Percentiles rank a stretch among this genome's conserved stretches.
These are phyloP conservation scores for Wickerhamiella cacticola DNA, from an alignment of 805 yeast species.

Conservation along the genomic window DNA sequence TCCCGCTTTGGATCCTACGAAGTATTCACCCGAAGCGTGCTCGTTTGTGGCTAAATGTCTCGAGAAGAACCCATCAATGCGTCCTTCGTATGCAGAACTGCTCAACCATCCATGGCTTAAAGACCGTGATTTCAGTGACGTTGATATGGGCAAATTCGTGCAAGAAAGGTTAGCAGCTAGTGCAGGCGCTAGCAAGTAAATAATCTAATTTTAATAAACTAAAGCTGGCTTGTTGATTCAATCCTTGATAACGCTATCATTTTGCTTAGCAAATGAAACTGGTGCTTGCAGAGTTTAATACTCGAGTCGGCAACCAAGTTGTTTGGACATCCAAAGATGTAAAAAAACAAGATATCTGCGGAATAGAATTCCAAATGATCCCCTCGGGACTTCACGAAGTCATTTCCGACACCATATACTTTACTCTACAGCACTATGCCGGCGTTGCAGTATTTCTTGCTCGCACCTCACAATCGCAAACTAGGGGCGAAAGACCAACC, in stretches of 20 bases:
- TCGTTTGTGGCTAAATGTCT: slow-evolving; percentile 61
- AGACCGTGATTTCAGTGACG: slow-evolving; percentile 28
- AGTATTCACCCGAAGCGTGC: slow-evolving; percentile 64
- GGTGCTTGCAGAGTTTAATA: slow-evolving; percentile 43
- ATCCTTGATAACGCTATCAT: too few species aligned
- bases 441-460: slow-evolving; percentile 20
- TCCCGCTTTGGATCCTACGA: slow-evolving; percentile 55
- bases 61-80: slow-evolving; percentile 62
- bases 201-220: neutral
- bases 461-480: neutral
- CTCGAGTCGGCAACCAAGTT: slow-evolving; percentile 38
- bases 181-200: slow-evolving; percentile 3
- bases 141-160: slow-evolving; percentile 33
- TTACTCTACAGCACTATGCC: slow-evolving; percentile 26
- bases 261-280: slow-evolving; percentile 19
- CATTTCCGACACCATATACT: slow-evolving; percentile 41
- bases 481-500: slow-evolving; percentile 15
- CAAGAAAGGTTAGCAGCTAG: slow-evolving; percentile 14
- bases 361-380: slow-evolving; percentile 49
- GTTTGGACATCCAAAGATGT: slow-evolving; percentile 32
- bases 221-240: too few species aligned
- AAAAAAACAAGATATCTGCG: slow-evolving; percentile 27
- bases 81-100: slow-evolving; percentile 71
- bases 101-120: slow-evolving; percentile 76
- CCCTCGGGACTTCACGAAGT: slow-evolving; percentile 58